These are phyloP conservation scores for Dendrostoma leiphaemia DNA, from an alignment of 2,329 filamentous ascomycete species.

Conservation along the genomic window DNA sequence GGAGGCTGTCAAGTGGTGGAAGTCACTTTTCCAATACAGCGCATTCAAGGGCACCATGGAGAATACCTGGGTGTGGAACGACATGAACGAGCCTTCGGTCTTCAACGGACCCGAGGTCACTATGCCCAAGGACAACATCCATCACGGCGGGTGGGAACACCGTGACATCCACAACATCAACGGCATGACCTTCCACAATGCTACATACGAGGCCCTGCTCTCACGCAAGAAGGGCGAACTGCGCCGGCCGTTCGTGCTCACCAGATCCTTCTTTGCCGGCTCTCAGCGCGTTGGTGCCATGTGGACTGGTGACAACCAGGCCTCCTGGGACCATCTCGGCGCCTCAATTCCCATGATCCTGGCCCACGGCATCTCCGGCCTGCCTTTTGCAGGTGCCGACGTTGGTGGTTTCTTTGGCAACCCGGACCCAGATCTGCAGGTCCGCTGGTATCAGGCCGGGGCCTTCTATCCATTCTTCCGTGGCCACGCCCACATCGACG, in stretches of 20 bases:
- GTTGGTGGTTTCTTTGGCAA: slow-evolving; percentile 98
- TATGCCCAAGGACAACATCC: slow-evolving; percentile 98
- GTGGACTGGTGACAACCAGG: slow-evolving; percentile 99
- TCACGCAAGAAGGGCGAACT: slow-evolving; percentile 83
- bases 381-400: slow-evolving; percentile 91
- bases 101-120: slow-evolving; percentile 98
- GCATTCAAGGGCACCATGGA: slow-evolving; percentile 80
- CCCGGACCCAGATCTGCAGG: slow-evolving; percentile 85
- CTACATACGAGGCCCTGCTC: slow-evolving; percentile 81
- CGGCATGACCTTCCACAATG: slow-evolving; percentile 92
- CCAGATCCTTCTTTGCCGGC: slow-evolving; percentile 87
- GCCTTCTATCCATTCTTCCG: slow-evolving; percentile 99
- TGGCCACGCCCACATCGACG: slow-evolving; percentile 94
- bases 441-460: slow-evolving; percentile 94
- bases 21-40: slow-evolving; percentile 80
- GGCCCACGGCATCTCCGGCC: slow-evolving; percentile 88
- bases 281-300: slow-evolving; percentile 89
- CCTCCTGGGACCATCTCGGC: slow-evolving; percentile 87
- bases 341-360: slow-evolving; percentile 90
- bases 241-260: slow-evolving; percentile 86
- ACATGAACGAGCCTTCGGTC: slow-evolving; percentile 99
- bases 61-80: slow-evolving; percentile 97
- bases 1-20: slow-evolving; percentile 91
- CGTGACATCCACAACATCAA: slow-evolving; percentile 95
- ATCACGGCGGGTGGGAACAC: slow-evolving; percentile 91